Conservation (phyloP, 441 rosid genomes). For the Omphalea diandra region DNA sequence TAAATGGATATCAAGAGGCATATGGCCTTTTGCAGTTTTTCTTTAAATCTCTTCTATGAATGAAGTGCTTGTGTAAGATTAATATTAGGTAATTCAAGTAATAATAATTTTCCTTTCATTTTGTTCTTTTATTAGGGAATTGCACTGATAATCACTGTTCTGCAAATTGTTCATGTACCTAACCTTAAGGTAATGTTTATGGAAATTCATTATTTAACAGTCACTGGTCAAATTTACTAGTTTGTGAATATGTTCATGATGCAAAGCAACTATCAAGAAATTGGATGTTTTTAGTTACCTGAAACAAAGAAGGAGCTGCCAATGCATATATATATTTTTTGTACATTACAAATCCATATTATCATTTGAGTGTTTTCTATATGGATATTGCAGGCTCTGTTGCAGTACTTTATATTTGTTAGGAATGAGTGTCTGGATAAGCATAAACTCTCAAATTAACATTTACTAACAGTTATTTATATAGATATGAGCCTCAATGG, state of each 20-base stretch:
- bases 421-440: not conserved
- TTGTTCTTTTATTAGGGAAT: slow-evolving; percentile 64
- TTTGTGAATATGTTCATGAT: not conserved
- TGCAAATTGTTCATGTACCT: slow-evolving; percentile 92
- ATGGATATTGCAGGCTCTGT: not conserved
- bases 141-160: slow-evolving; percentile 87
- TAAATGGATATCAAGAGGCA: not conserved
- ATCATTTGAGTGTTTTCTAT: not conserved
- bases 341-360: not conserved
- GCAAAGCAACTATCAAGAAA: not conserved
- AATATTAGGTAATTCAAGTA: slow-evolving; percentile 16
- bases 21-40: not conserved
- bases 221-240: not conserved
- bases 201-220: not conserved
- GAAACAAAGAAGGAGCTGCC: not conserved
- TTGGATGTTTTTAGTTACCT: not conserved
- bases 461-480: not conserved
- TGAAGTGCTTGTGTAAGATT: slow-evolving; percentile 9
- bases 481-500: not conserved
- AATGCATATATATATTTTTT: no score
- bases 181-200: slow-evolving; percentile 75
- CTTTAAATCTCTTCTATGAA: not conserved
- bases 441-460: not conserved
- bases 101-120: slow-evolving; percentile 13
- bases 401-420: not conserved